A percentile compares a stretch with the other conserved stretches of the same genome.
phyloP scores from a whole-genome alignment of 2,329 filamentous ascomycete species.

The Botryotinia calthae region DNA sequence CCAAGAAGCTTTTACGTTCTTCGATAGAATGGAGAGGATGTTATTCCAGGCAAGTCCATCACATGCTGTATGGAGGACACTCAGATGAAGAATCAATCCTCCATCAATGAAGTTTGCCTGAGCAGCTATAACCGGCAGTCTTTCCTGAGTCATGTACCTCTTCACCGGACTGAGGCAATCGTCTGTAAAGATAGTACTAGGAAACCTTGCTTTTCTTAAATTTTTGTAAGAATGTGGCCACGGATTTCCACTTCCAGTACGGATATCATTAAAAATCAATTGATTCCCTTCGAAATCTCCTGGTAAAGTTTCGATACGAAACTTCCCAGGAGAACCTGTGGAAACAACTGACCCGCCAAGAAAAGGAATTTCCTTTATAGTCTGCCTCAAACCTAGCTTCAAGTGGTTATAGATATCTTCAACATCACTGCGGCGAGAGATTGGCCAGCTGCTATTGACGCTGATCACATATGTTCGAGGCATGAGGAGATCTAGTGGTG shows the following conservation, averaged over 20 bases:
- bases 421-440: constrained; percentile 13
- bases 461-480: constrained; percentile 15
- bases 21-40: not conserved
- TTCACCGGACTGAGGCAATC: constrained; percentile 1
- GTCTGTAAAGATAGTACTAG: not conserved
- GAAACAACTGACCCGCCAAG: not conserved
- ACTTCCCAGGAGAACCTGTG: not conserved
- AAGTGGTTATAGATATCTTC: constrained; percentile 10
- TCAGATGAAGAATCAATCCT: constrained; percentile 17
- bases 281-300: constrained; percentile 4
- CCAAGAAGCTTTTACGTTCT: constrained; percentile 13
- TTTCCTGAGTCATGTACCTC: not conserved
- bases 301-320: constrained; percentile 1
- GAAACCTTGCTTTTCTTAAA: constrained; percentile 9
- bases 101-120: constrained; percentile 16
- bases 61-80: constrained; percentile 14
- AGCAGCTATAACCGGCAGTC: constrained; percentile 1
- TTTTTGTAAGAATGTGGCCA: constrained; percentile 13
- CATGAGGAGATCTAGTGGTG: constrained; percentile 15
- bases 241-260: not conserved
- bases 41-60: constrained; percentile 9
- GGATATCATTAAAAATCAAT: constrained; percentile 9
- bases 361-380: constrained; percentile 10
- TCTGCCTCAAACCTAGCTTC: constrained; percentile 3
- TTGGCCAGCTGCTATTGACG: not conserved